Base-by-base conservation (phyloP, 768 basidiomycete genomes). In the Lentinula edodes region DNA sequence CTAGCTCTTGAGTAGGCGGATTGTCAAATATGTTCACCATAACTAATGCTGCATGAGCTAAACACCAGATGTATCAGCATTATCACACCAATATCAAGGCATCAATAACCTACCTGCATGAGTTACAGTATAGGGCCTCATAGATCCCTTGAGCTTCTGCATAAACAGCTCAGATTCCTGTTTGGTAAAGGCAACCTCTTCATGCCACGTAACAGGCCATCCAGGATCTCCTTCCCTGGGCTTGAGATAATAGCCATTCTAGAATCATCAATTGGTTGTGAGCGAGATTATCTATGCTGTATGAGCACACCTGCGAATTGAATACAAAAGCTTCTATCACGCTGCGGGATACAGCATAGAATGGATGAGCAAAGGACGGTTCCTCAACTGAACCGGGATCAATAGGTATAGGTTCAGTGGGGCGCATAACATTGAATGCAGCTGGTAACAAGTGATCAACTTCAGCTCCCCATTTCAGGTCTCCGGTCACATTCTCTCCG, bases 11-110 rank as follows among this genome's bases (percentile, higher is more conserved):
- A 6, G 64, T 18, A 1, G 67, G 63, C 15, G 70, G 70, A 58
- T 69, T 69, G 60, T 68, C 64, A 16, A 62, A 36, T 8, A 66
- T 56, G 12, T 58, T 41, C 5, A 66, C 51, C 53, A 71, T 60
- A 35, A 57, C 59, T 2, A 67, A 34, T 10, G 71, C 67, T 3
- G 67, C 70, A 55, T 71, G 70, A 0, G 66, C 71, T 70, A 45
- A 13, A 9, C 34, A 46, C 8, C 8, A 23, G 5, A 10, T n/a
- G 52, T 34, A 62, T 23, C 23, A 23, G 3, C 23, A 36, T 13
- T 16, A 6, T 7, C 8, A 18, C 6, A 39, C 4, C 18, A 36
- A 32, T 48, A 38, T 35, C 4, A 34, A 38, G 50, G 42, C 13
- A 5, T 23, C 23, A 15, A 13, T 8, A 52, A 45, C 62, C 2